Evolutionary conservation across 2,329 filamentous ascomycete genomes (phyloP).

Genomic region (Amylocarpus encephaloides): DNA sequence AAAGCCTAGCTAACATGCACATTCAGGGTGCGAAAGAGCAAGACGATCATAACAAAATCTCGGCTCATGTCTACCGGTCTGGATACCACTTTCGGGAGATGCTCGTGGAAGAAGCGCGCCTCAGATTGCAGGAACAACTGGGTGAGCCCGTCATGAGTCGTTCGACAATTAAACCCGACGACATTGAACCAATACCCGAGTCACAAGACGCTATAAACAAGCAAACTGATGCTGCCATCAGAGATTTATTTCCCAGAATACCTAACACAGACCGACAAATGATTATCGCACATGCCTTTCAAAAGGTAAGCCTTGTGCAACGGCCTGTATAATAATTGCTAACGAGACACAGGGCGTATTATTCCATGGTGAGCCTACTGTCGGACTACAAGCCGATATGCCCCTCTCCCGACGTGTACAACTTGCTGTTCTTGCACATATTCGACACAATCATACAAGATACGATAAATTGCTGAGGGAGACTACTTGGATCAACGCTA

Average conservation of each 20-base stretch:
- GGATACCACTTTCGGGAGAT: constrained; percentile 54
- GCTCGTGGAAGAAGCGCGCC: constrained; percentile 51
- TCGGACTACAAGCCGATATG: constrained; percentile 51
- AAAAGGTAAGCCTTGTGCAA: constrained; percentile 43
- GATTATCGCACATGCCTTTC: constrained; percentile 58
- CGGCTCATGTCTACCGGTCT: constrained; percentile 48
- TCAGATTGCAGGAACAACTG: constrained; percentile 29
- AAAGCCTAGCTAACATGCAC: constrained; percentile 1
- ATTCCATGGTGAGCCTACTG: constrained; percentile 48
- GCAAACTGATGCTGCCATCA: constrained; percentile 55
- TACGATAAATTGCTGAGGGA: constrained; percentile 57
- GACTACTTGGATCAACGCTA: constrained; percentile 51
- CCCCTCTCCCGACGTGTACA: constrained; percentile 56
- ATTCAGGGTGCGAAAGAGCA: constrained; percentile 24
- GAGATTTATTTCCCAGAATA: constrained; percentile 59
- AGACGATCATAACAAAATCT: constrained; percentile 28
- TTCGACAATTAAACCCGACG: constrained; percentile 25
- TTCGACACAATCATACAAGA: constrained; percentile 59
- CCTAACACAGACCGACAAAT: constrained; percentile 57
- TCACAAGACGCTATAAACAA: constrained; percentile 53
- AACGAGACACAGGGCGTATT: constrained; percentile 38
- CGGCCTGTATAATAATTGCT: constrained; percentile 6
- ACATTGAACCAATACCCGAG: constrained; percentile 53
- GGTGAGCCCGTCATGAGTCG: constrained; percentile 28
- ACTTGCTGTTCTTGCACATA: constrained; percentile 59